Conservation (phyloP, 2,329 filamentous ascomycete genomes). For the Exophiala calicioides region DNA sequence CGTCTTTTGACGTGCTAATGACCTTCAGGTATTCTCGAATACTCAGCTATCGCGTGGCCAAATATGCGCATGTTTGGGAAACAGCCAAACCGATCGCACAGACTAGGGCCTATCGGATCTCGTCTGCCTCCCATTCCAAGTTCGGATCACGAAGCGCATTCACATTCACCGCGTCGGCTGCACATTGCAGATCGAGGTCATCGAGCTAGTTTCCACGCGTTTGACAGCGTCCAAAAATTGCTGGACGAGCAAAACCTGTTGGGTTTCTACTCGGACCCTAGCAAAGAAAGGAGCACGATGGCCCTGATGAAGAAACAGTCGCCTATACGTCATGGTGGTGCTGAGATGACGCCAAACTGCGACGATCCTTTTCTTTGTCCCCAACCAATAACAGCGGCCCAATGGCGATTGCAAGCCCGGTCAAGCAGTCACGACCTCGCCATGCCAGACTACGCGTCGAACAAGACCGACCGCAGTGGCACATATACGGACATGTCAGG, state of each 20-base stretch:
- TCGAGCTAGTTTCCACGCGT: slow-evolving; percentile 1
- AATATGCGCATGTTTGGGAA: slow-evolving; percentile 65
- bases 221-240: slow-evolving; percentile 15
- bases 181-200: slow-evolving; percentile 26
- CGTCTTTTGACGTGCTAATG: slow-evolving; percentile 3
- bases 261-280: slow-evolving; percentile 27
- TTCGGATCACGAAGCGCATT: slow-evolving; percentile 54
- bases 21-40: slow-evolving; percentile 67
- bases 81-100: slow-evolving; percentile 38
- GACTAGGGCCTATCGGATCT: slow-evolving; percentile 37
- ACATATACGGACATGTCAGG: slow-evolving; percentile 45
- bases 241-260: slow-evolving; percentile 16
- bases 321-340: slow-evolving; percentile 32
- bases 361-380: slow-evolving; percentile 47
- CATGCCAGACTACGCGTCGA: slow-evolving; percentile 52
- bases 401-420: slow-evolving; percentile 21
- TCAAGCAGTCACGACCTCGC: slow-evolving; percentile 48
- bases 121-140: slow-evolving; percentile 13
- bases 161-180: slow-evolving; percentile 60
- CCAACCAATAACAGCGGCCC: slow-evolving; percentile 35
- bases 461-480: slow-evolving; percentile 43
- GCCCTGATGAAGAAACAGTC: slow-evolving; percentile 28
- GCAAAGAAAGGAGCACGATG: slow-evolving; percentile 33
- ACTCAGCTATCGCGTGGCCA: slow-evolving; percentile 76
- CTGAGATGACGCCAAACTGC: slow-evolving; percentile 14